A percentile compares a stretch with the other conserved stretches of the same genome.
phyloP scores from a whole-genome alignment of 495 filamentous ascomycete genomes.

The Penicillium mononematosum region DNA sequence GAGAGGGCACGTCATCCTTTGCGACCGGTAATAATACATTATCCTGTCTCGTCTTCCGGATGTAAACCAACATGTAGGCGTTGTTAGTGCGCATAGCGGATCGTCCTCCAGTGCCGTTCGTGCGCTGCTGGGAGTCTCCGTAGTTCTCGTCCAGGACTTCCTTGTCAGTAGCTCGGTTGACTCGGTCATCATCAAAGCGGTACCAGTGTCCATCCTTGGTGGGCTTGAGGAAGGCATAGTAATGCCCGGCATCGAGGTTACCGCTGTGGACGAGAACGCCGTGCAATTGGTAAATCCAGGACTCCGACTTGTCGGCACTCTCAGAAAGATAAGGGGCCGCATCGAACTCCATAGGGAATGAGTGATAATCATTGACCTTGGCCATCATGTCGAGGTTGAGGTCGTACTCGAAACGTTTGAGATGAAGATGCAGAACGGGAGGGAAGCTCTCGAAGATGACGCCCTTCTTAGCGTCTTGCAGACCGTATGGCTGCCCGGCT shows the following conservation, averaged over 20 bases:
- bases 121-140: slow-evolving; percentile 76
- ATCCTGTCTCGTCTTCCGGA: slow-evolving; percentile 80
- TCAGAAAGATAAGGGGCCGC: slow-evolving; percentile 83
- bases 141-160: slow-evolving; percentile 97
- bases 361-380: slow-evolving; percentile 98
- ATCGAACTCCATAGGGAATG: slow-evolving; percentile 93
- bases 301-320: slow-evolving; percentile 81
- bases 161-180: slow-evolving; percentile 85
- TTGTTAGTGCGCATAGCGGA: slow-evolving; percentile 67
- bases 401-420: slow-evolving; percentile 98
- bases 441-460: slow-evolving; percentile 97
- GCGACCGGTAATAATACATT: slow-evolving; percentile 73
- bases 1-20: slow-evolving; percentile 72
- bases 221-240: slow-evolving; percentile 96
- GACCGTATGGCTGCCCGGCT: slow-evolving; percentile 79
- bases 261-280: slow-evolving; percentile 96
- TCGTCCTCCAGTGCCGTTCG: slow-evolving; percentile 59
- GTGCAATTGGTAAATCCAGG: slow-evolving; percentile 89
- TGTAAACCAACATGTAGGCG: slow-evolving; percentile 98
- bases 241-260: slow-evolving; percentile 96
- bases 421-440: slow-evolving; percentile 88
- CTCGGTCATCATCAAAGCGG: slow-evolving; percentile 95
- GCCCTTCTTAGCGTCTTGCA: slow-evolving; percentile 96
- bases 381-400: slow-evolving; percentile 94
- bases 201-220: slow-evolving; percentile 91